Percentiles rank a stretch among this genome's conserved stretches.
Evolutionary conservation across 2,329 filamentous ascomycete species (phyloP).

Genomic region (Myriosclerotinia curreyana): DNA sequence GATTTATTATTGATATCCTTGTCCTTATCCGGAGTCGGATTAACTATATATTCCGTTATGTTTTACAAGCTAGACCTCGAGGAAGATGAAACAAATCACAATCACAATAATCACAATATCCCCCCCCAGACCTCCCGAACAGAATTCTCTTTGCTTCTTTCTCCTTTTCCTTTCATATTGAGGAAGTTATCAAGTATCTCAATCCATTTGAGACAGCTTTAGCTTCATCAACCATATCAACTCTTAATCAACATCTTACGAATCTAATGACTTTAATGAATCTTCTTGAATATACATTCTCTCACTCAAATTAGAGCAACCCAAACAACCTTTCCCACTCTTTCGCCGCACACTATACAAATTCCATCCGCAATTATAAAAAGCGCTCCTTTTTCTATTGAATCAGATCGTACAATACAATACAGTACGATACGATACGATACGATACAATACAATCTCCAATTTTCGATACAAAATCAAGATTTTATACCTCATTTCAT

Average conservation of each 20-base stretch:
- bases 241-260: constrained; percentile 29
- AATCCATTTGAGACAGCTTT: not conserved
- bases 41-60: not conserved
- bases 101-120: no score
- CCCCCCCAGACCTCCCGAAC: not conserved
- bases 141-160: constrained; percentile 5
- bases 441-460: not conserved
- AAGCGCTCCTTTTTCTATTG: not conserved
- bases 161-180: constrained; percentile 11
- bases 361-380: not conserved
- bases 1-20: no score
- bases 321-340: constrained; percentile 7
- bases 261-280: constrained; percentile 39
- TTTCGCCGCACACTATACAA: constrained; percentile 3
- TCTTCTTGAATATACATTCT: constrained; percentile 34
- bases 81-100: no score
- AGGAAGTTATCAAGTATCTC: constrained; percentile 7
- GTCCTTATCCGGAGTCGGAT: constrained; percentile 15
- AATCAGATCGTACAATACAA: not conserved
- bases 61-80: no score
- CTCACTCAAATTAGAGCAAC: constrained; percentile 10
- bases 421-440: not conserved
- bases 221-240: no score
- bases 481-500: constrained; percentile 9
- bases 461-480: not conserved